Evolutionary conservation across 805 yeast genomes (phyloP).

Genomic region (Barnettozyma wickerhamii): DNA sequence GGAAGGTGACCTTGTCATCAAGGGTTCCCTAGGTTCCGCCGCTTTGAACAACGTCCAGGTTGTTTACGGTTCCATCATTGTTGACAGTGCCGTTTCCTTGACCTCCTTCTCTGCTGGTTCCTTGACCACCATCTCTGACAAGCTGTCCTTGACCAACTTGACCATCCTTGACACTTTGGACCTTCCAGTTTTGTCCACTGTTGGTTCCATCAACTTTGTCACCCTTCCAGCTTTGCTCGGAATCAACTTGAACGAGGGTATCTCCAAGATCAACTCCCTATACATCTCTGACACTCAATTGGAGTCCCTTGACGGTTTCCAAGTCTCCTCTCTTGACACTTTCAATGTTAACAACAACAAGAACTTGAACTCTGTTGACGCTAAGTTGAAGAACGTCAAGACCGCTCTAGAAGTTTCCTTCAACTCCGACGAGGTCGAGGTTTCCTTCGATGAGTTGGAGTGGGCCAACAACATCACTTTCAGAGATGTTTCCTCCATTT

Average conservation of each 20-base stretch:
- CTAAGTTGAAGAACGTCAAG: conserved; percentile 70
- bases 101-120: conserved; percentile 71
- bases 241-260: conserved; percentile 65
- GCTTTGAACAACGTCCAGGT: conserved; percentile 71
- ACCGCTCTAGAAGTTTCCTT: conserved; percentile 73
- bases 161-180: conserved; percentile 64
- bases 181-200: conserved; percentile 75
- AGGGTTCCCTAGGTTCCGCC: conserved; percentile 60
- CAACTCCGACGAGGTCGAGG: conserved; percentile 77
- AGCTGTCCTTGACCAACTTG: conserved; percentile 55
- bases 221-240: conserved; percentile 81
- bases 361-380: conserved; percentile 65
- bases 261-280: conserved; percentile 69
- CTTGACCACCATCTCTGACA: conserved; percentile 70
- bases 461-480: conserved; percentile 89
- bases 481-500: conserved; percentile 72
- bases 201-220: conserved; percentile 73
- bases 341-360: conserved; percentile 91
- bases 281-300: conserved; percentile 71
- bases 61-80: conserved; percentile 69
- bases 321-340: conserved; percentile 39
- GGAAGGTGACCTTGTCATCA: conserved; percentile 71
- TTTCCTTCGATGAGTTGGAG: conserved; percentile 60
- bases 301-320: conserved; percentile 63
- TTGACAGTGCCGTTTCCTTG: conserved; percentile 63